These are phyloP conservation scores for Fusarium heterosporum DNA, from an alignment of 2,329 filamentous ascomycete genomes.

Conservation along the genomic window DNA sequence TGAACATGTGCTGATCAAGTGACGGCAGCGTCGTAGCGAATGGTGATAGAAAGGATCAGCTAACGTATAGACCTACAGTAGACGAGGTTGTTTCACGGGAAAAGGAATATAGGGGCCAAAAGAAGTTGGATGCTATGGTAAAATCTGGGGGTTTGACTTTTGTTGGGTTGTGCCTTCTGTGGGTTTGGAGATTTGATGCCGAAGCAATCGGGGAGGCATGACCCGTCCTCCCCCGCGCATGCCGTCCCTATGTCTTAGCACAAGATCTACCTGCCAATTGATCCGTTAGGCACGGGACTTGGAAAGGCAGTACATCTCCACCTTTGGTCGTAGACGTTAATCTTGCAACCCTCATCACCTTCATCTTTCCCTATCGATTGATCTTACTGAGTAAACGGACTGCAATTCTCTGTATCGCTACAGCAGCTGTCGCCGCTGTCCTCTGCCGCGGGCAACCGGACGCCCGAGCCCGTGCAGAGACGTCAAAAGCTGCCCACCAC, in stretches of 20 bases:
- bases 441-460: constrained; percentile 46
- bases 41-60: not conserved
- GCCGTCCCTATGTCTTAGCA: constrained; percentile 10
- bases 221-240: constrained; percentile 27
- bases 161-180: constrained; percentile 20
- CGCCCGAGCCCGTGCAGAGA: constrained; percentile 47
- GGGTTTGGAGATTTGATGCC: constrained; percentile 23
- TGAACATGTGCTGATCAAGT: not conserved
- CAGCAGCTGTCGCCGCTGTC: constrained; percentile 38
- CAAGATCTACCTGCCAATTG: constrained; percentile 25
- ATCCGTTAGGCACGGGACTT: constrained; percentile 14
- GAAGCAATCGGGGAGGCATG: constrained; percentile 30
- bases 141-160: constrained; percentile 15
- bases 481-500: constrained; percentile 38
- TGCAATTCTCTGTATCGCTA: constrained; percentile 9
- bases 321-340: constrained; percentile 30
- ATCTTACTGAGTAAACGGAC: constrained; percentile 8
- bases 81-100: not conserved
- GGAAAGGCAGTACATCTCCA: constrained; percentile 31
- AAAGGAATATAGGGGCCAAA: not conserved
- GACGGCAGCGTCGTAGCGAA: not conserved
- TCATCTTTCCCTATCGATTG: constrained; percentile 11
- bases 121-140: constrained; percentile 8
- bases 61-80: not conserved
- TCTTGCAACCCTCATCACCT: constrained; percentile 28